These are phyloP conservation scores for Porogramme epimiltina DNA, from an alignment of 1,284 basidiomycete species.

Conservation along the genomic window DNA sequence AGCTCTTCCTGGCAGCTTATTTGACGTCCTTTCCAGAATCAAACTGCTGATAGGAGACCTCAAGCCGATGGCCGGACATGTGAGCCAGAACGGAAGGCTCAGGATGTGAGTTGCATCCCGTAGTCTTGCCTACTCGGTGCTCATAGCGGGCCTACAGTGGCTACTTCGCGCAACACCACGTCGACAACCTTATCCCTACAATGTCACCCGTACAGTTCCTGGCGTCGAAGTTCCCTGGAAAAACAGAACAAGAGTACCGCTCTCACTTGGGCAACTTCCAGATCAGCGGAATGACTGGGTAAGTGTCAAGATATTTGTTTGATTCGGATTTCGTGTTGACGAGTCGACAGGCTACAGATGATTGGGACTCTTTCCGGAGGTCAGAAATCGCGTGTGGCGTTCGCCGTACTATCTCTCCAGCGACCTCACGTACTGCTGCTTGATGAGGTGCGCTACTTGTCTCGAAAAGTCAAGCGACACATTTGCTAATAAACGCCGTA, in stretches of 20 bases:
- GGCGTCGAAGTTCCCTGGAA: constrained; percentile 89
- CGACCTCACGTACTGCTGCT: constrained; percentile 87
- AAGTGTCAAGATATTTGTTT: constrained; percentile 12
- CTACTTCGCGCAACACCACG: constrained; percentile 98
- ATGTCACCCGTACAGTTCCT: constrained; percentile 94
- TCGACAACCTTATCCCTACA: constrained; percentile 86
- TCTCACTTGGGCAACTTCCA: constrained; percentile 97
- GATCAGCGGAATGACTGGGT: constrained; percentile 96
- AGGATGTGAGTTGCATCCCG: constrained; percentile 62
- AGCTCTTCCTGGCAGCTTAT: too few species aligned
- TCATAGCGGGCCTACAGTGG: constrained; percentile 48
- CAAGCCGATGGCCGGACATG: constrained; percentile 78
- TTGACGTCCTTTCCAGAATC: constrained; percentile 55
- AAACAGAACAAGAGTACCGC: constrained; percentile 96
- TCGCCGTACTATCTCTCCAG: constrained; percentile 88
- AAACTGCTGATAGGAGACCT: constrained; percentile 95
- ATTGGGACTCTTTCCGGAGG: constrained; percentile 92
- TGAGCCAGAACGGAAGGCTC: constrained; percentile 89
- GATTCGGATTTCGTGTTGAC: background rate
- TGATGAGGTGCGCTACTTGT: constrained; percentile 67
- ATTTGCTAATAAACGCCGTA: constrained; percentile 29
- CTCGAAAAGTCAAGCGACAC: too few species aligned
- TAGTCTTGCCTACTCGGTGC: background rate
- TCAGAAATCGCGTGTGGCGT: constrained; percentile 96
- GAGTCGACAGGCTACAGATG: constrained; percentile 58